phyloP scores from a whole-genome alignment of 805 yeast genomes.

The Kuraishia floccosa region DNA sequence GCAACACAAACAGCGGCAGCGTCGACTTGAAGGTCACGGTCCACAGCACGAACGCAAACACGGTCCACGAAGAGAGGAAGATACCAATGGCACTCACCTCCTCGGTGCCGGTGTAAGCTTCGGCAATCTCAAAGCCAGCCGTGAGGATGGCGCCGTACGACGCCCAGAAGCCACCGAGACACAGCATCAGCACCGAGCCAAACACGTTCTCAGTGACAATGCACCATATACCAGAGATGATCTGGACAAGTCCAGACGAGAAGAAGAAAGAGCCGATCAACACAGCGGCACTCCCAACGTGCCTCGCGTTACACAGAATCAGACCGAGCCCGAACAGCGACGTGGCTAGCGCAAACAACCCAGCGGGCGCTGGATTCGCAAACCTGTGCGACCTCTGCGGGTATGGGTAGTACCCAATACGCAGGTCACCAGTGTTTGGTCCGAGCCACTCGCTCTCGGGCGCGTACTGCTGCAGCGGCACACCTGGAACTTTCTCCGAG shows the following conservation, averaged over 20 bases:
- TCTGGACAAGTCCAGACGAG: constrained; percentile 36
- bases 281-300: constrained; percentile 28
- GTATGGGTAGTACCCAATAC: constrained; percentile 30
- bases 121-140: constrained; percentile 27
- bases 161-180: constrained; percentile 39
- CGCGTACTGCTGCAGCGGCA: too few species aligned
- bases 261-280: constrained; percentile 31
- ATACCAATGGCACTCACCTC: constrained; percentile 30
- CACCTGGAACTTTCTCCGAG: too few species aligned
- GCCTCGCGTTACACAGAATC: constrained; percentile 29
- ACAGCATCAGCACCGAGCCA: constrained; percentile 32
- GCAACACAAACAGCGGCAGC: constrained; percentile 21
- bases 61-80: constrained; percentile 34
- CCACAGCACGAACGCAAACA: constrained; percentile 32
- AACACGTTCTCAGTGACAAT: constrained; percentile 33
- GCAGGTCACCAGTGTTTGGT: constrained; percentile 23
- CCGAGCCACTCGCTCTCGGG: too few species aligned
- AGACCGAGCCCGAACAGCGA: constrained; percentile 38
- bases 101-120: constrained; percentile 22
- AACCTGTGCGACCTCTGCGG: constrained; percentile 35
- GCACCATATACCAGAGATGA: constrained; percentile 41
- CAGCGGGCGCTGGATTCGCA: constrained; percentile 39
- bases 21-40: constrained; percentile 32
- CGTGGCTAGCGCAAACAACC: constrained; percentile 30
- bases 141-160: constrained; percentile 29